Evolutionary conservation across 1,284 basidiomycete genomes (phyloP).

Genomic region (Apiotrichum siamense): DNA sequence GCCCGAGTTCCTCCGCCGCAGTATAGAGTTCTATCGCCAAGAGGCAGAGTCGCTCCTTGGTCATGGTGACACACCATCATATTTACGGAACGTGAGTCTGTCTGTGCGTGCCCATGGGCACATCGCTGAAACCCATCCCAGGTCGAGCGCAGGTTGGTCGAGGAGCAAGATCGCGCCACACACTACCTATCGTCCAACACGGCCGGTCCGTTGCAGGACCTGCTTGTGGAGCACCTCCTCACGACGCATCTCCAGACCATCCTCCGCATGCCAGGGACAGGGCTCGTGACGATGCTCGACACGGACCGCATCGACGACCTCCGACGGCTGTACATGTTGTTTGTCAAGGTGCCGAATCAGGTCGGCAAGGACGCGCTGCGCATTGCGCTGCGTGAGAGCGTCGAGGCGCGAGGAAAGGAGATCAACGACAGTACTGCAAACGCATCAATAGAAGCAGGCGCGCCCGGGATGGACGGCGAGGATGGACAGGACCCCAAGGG

Average conservation of each 20-base stretch:
- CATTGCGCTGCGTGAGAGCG: conserved; percentile 65
- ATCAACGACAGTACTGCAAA: conserved; percentile 60
- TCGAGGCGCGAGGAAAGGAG: conserved; percentile 68
- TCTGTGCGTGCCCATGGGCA: neutral
- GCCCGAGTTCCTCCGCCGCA: conserved; percentile 71
- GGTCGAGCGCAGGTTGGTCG: conserved; percentile 75
- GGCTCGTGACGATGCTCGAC: conserved; percentile 84
- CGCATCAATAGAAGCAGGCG: conserved; percentile 30
- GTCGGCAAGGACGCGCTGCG: conserved; percentile 62
- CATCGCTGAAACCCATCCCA: conserved; percentile 42
- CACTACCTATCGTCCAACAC: conserved; percentile 83
- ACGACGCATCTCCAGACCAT: conserved; percentile 69
- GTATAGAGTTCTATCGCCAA: conserved; percentile 68
- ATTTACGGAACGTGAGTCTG: conserved; percentile 64
- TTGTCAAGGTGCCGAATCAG: conserved; percentile 58
- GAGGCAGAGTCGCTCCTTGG: conserved; percentile 71
- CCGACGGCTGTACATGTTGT: conserved; percentile 72
- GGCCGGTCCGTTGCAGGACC: conserved; percentile 60
- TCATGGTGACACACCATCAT: conserved; percentile 73
- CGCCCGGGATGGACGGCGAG: conserved; percentile 26
- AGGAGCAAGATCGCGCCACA: conserved; percentile 80
- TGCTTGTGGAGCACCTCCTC: conserved; percentile 73
- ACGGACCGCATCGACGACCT: conserved; percentile 71
- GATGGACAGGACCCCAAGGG: conserved; percentile 49
- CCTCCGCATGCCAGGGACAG: conserved; percentile 75